Conservation (phyloP, 2,329 filamentous ascomycete genomes). For the Cordyceps cateniannulata region DNA sequence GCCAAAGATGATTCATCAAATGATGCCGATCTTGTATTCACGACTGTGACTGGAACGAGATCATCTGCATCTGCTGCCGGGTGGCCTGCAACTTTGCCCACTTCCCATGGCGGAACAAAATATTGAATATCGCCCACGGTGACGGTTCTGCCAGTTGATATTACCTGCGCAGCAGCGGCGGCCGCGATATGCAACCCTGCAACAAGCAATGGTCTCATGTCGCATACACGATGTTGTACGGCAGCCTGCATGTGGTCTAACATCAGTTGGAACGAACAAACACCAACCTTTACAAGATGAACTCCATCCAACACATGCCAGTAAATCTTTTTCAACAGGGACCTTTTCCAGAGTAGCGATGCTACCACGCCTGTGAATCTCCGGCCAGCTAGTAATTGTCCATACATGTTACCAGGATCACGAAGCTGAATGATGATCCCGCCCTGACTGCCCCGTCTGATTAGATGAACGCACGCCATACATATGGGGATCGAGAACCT, state of each 20-base stretch:
- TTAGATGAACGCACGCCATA: background rate
- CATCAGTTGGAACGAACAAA: no score
- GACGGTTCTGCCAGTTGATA: slow-evolving; percentile 13
- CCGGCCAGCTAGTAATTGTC: no score
- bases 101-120: slow-evolving; percentile 13
- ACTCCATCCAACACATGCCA: no score
- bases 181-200: background rate
- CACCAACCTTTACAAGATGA: no score
- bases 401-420: background rate
- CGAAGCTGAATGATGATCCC: background rate
- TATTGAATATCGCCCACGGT: slow-evolving; percentile 11
- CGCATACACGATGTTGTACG: background rate
- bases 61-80: background rate
- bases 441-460: background rate
- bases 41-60: slow-evolving; percentile 1
- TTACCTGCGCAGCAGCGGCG: background rate
- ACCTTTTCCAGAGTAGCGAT: background rate
- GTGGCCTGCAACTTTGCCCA: slow-evolving; percentile 4
- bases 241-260: background rate
- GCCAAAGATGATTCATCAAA: background rate
- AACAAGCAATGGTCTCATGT: background rate
- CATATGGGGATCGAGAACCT: background rate
- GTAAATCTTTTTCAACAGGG: no score
- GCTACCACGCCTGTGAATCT: background rate
- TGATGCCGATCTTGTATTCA: background rate